Evolutionary conservation across 2,329 filamentous ascomycete species (phyloP).

Genomic region (Elsinoe perseae): DNA sequence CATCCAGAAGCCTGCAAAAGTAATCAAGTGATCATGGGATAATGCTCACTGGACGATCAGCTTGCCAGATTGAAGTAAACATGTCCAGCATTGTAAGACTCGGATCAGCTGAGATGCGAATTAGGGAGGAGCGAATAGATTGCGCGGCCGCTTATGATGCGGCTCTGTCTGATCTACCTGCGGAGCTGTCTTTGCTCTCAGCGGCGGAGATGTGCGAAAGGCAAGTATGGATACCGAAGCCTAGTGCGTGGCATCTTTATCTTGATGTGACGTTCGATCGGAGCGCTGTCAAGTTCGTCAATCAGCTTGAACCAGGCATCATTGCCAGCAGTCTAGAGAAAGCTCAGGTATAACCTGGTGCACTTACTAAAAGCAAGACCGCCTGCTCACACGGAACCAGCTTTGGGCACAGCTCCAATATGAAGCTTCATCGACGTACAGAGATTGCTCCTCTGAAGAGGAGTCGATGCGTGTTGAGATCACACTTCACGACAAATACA

Average conservation of each 20-base stretch:
- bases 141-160: neutral
- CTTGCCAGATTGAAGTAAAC: neutral
- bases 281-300: neutral
- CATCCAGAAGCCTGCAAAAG: neutral
- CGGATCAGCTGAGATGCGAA: neutral
- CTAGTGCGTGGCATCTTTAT: neutral
- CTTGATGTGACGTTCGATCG: neutral
- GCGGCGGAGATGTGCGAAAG: neutral
- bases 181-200: neutral
- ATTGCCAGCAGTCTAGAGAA: neutral
- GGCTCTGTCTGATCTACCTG: neutral
- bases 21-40: neutral
- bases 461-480: neutral
- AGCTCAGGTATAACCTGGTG: neutral
- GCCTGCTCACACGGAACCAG: neutral
- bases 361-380: neutral
- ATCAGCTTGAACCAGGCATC: neutral
- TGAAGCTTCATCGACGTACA: neutral
- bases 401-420: neutral
- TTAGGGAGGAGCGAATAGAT: neutral
- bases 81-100: neutral
- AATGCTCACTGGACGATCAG: neutral
- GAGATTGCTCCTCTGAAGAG: neutral
- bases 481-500: neutral
- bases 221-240: slow-evolving; percentile 1